These are phyloP conservation scores for Rosa persica DNA, from an alignment of 306 rosid species.

Conservation along the genomic window DNA sequence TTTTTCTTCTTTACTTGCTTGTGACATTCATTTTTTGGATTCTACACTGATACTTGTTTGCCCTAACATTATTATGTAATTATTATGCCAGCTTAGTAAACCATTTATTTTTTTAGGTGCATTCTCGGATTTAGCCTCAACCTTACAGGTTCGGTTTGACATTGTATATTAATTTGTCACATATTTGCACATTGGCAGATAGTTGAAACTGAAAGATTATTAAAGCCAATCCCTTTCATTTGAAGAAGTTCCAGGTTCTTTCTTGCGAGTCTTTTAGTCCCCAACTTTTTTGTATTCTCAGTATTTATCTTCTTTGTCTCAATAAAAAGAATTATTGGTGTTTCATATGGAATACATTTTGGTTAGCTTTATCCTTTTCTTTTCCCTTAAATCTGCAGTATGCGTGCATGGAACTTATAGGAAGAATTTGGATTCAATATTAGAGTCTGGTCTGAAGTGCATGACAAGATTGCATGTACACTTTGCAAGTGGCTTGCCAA, in stretches of 20 bases:
- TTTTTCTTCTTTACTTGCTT: neutral
- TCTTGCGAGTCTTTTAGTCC: neutral
- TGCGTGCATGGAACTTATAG: slow-evolving; percentile 90
- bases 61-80: neutral
- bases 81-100: neutral
- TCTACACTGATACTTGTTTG: slow-evolving; percentile 2
- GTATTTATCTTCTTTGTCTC: too few species aligned
- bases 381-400: slow-evolving; percentile 49
- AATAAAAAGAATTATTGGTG: too few species aligned
- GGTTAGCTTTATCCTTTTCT: slow-evolving; percentile 18
- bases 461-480: slow-evolving; percentile 94
- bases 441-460: slow-evolving; percentile 75
- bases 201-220: slow-evolving; percentile 81
- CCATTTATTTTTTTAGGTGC: neutral
- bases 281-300: too few species aligned
- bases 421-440: slow-evolving; percentile 72
- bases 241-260: slow-evolving; percentile 78
- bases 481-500: slow-evolving; percentile 83
- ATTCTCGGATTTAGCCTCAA: slow-evolving; percentile 6
- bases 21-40: neutral
- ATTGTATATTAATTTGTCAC: slow-evolving; percentile 1
- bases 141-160: slow-evolving; percentile 5
- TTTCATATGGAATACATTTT: neutral
- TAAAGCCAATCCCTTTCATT: slow-evolving; percentile 70
- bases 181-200: slow-evolving; percentile 47